These are phyloP conservation scores for Globisporangium spiculum DNA, from an alignment of 352 stramenopile species.

Conservation along the genomic window DNA sequence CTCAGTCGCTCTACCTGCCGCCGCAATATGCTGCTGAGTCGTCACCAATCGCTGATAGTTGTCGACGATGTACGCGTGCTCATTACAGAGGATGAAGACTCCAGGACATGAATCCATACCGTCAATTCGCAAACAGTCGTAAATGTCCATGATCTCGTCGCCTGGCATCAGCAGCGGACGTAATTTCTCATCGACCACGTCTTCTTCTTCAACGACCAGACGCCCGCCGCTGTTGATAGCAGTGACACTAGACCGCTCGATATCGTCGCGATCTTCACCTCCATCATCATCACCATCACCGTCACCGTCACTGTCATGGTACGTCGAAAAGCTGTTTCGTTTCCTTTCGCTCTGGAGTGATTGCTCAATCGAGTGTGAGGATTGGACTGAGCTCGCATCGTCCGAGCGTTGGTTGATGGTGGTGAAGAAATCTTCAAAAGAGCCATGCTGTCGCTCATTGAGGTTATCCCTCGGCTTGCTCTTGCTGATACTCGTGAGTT, in stretches of 20 bases:
- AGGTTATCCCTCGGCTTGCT: constrained; percentile 8
- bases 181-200: constrained; percentile 60
- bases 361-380: constrained; percentile 4
- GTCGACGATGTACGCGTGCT: constrained; percentile 71
- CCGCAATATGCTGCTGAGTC: background rate
- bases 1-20: background rate
- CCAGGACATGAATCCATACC: constrained; percentile 77
- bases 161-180: constrained; percentile 59
- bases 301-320: constrained; percentile 20
- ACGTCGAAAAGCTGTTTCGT: constrained; percentile 5
- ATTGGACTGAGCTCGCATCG: background rate
- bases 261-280: constrained; percentile 7
- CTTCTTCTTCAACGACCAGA: constrained; percentile 21
- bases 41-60: constrained; percentile 51
- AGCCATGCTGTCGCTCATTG: constrained; percentile 8
- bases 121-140: constrained; percentile 69
- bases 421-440: constrained; percentile 4
- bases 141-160: constrained; percentile 65
- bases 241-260: constrained; percentile 8
- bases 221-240: constrained; percentile 10
- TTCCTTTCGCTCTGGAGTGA: background rate
- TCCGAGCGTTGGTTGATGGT: background rate
- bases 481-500: background rate
- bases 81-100: constrained; percentile 64
- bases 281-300: constrained; percentile 19